Conservation (phyloP, 805 yeast species). For the Ogataea parapolymorpha region DNA sequence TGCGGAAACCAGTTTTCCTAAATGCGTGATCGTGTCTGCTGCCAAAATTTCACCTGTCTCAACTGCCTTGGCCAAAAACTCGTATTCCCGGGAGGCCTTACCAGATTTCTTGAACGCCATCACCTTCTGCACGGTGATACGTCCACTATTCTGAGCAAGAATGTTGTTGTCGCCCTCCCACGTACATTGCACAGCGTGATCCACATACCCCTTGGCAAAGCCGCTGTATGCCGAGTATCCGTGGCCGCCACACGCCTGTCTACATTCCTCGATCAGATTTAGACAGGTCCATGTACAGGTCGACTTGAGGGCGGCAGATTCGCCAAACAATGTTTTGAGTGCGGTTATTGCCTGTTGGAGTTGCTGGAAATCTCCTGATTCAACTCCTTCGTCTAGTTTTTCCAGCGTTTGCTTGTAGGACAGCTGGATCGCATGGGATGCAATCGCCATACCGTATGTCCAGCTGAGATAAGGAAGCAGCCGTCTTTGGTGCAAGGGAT, state of each 20-base stretch:
- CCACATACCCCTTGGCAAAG: conserved; percentile 82
- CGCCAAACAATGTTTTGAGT: conserved; percentile 75
- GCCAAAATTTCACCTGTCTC: conserved; percentile 33
- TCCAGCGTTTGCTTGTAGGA: conserved; percentile 49
- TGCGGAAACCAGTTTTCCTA: conserved; percentile 35
- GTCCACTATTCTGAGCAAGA: conserved; percentile 78
- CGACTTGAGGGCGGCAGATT: conserved; percentile 85
- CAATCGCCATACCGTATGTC: conserved; percentile 72
- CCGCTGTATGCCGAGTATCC: conserved; percentile 94
- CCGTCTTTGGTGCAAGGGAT: conserved; percentile 86
- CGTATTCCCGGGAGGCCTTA: conserved; percentile 44
- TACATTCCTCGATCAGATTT: conserved; percentile 76
- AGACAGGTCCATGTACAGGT: conserved; percentile 86
- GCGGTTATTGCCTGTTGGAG: conserved; percentile 50
- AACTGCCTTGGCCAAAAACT: conserved; percentile 31
- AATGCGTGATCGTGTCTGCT: conserved; percentile 29
- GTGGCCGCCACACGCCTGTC: conserved; percentile 96
- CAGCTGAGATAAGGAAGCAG: conserved; percentile 81
- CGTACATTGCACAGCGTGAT: conserved; percentile 97
- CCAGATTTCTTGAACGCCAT: conserved; percentile 37
- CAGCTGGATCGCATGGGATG: conserved; percentile 56
- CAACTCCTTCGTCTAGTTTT: conserved; percentile 53
- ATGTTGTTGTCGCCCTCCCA: conserved; percentile 98
- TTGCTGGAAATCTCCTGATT: conserved; percentile 43
- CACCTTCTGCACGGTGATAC: conserved; percentile 60